Base-by-base conservation (phyloP, 768 basidiomycete species). In the Lentinula detonsa region DNA sequence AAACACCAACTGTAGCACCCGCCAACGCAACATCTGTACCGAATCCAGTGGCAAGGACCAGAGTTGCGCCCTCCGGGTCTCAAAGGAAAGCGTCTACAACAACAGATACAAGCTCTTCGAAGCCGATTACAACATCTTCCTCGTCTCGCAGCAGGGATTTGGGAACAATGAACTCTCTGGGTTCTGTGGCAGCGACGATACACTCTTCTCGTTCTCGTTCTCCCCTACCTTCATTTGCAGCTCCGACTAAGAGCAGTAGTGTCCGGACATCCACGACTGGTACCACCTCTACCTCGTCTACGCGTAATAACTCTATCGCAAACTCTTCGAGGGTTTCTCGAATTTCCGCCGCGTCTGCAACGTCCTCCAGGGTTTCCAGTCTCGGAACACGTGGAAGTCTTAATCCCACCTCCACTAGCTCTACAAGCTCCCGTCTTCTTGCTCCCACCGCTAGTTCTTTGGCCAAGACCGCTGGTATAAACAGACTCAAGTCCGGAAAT, bases 391-490 rank as follows among this genome's bases (percentile, higher is more conserved):
- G 65, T 15, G 63, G 64, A 57, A 57, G 72, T 68, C 18, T 55
- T 6, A 57, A 39, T 18, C 13, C 23, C 4, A 31, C 65, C 7
- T 56, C 64, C 13, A 72, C 76, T 39, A 72, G 71, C 0, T 73
- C 73, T 6, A 82, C 84, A 1, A 73, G 72, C 67, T 80, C 78
- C 2, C 80, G 85, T 40, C 75, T 91, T 11, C 73, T 88, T 55
- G 88, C 89, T 0, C 90, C 90, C 0, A 91, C 90, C 0, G 89
- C 86, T 1, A 90, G 88, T 65, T 91, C 90, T 1, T 73, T 91
- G 23, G 90, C 90, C 2, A 89, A 85, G 74, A 75, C 69, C 23
- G 74, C 66, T 56, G 65, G 69, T 13, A 10, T 33, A 9, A 45
- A 34, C 18, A 57, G 42, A 39, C 40, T 48, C 16, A 57, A 52